Conservation (phyloP, 805 yeast species). For the Ogataea haglerorum region DNA sequence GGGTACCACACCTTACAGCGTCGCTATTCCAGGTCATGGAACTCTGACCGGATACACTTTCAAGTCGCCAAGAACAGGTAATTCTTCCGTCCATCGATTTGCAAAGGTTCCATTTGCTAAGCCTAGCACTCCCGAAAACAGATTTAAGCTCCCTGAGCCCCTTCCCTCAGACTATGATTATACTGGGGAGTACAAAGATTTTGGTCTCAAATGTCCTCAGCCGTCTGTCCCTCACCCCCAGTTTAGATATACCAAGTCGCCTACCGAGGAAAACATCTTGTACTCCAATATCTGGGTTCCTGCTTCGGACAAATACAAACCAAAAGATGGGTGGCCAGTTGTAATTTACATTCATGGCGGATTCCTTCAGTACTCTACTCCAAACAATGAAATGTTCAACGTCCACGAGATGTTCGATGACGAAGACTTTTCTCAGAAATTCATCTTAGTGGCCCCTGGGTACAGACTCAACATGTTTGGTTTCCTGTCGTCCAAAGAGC, state of each 20-base stretch:
- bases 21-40: constrained; percentile 28
- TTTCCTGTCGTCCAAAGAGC: constrained; percentile 37
- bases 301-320: constrained; percentile 28
- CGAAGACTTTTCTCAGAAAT: constrained; percentile 31
- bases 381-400: constrained; percentile 25
- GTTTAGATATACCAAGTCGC: constrained; percentile 23
- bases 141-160: constrained; percentile 32
- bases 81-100: constrained; percentile 26
- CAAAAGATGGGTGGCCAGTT: constrained; percentile 42
- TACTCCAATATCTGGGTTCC: constrained; percentile 40
- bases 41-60: constrained; percentile 28
- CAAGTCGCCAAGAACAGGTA: constrained; percentile 14
- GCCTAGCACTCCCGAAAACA: constrained; percentile 30
- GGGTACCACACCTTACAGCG: constrained; percentile 14
- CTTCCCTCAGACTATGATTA: constrained; percentile 36
- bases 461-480: constrained; percentile 42
- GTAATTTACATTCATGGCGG: constrained; percentile 43
- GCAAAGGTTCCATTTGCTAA: constrained; percentile 35
- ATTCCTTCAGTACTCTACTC: constrained; percentile 37
- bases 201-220: constrained; percentile 38
- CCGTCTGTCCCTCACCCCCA: constrained; percentile 32
- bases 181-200: constrained; percentile 36
- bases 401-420: constrained; percentile 26
- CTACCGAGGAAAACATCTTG: constrained; percentile 34
- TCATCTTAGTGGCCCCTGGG: constrained; percentile 36